Base-by-base conservation (phyloP, 2,329 filamentous ascomycete genomes). In the Colletotrichum filicis region DNA sequence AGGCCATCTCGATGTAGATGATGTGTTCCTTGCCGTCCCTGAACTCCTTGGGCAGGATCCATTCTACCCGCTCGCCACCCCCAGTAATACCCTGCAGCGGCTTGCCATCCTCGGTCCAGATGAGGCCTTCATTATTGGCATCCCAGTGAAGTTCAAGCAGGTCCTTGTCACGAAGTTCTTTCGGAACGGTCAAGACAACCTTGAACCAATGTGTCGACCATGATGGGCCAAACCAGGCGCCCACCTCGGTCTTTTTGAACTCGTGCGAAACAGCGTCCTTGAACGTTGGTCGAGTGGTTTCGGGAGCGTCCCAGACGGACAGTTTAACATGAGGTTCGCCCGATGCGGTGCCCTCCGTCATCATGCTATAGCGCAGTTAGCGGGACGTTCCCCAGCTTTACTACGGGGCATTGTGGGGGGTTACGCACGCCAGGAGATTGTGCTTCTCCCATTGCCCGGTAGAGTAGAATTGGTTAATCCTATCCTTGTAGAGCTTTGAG, bases 181-280 rank as follows among this genome's bases (percentile, higher is more conserved):
- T 80, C 8, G 97, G 96, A 16, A 98, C 89, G 5, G 90, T 94
- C 74, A 99, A 85, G 69, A 92, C 86, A 68, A 98, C 90, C 78
- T 92, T 94, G 89, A 99, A 97, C 97, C 97, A 99, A 82, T 98
- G 97, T 9, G 97, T 99, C 1, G 95, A 93, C 97, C 97, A 99
- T 46, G 95, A 97, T 2, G 97, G 97, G 0, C 97, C 97, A 77
- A 98, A 98, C 7, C 87, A 91, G 71, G 93, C 88, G 72, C 96
- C 95, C 67, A 95, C 91, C 22, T 89, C 86, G 9, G 95, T 93
- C 61, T 92, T 88, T 64, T 88, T 89, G 85, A 96, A 99, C 7
- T 92, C 85, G 76, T 97, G 92, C 60, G 85, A 86, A n/a, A 88
- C 85, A 6, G 95, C 96, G 68, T 98, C 94, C 75, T 95, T 85